A percentile compares a stretch with the other conserved stretches of the same genome.
Evolutionary conservation across 2,329 filamentous ascomycete genomes (phyloP).

Genomic region (Colletotrichum karsti): DNA sequence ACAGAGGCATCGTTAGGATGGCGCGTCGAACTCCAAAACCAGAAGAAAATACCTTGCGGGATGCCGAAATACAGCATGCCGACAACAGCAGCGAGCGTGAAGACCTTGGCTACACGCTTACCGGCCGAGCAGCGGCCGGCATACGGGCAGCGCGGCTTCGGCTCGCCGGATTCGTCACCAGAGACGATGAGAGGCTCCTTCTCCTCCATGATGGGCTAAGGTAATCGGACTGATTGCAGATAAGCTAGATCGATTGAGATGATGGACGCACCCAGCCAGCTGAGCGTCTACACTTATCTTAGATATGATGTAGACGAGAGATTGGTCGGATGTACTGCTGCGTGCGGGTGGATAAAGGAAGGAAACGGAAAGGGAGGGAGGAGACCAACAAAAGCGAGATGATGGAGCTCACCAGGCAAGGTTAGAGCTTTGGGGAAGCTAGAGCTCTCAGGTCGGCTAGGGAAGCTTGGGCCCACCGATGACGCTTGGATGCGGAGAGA

Average conservation of each 20-base stretch:
- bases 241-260: neutral
- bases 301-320: conserved; percentile 2
- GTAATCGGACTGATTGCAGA: neutral
- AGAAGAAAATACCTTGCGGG: neutral
- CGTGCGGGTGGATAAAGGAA: neutral
- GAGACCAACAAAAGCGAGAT: neutral
- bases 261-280: conserved; percentile 15
- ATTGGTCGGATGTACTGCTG: neutral
- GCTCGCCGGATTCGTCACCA: neutral
- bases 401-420: conserved; percentile 14
- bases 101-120: conserved; percentile 4
- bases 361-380: neutral
- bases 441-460: neutral
- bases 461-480: neutral
- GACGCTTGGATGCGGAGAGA: conserved; percentile 20
- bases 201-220: conserved; percentile 6
- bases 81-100: conserved; percentile 10
- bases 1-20: neutral
- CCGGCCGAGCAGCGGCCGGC: conserved; percentile 13
- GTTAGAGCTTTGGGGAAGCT: neutral
- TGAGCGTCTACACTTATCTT: conserved; percentile 3
- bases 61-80: conserved; percentile 7
- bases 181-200: conserved; percentile 11
- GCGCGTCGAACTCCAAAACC: rapidly evolving
- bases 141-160: conserved; percentile 11